phyloP scores from a whole-genome alignment of 2,329 filamentous ascomycete genomes.

The Aciculosporium take region DNA sequence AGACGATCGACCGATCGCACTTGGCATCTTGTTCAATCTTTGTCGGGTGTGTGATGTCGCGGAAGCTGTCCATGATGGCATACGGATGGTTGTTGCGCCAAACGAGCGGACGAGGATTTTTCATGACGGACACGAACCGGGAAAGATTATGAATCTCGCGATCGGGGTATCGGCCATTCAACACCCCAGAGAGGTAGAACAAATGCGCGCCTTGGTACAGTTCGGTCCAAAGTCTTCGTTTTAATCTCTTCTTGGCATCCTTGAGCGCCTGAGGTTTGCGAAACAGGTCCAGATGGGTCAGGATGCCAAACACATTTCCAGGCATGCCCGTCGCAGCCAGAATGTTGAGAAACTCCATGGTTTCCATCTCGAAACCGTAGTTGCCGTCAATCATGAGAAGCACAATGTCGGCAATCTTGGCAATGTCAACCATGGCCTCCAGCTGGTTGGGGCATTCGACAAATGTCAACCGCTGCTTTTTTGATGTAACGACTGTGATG shows the following conservation, averaged over 20 bases:
- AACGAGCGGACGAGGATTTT: slow-evolving; percentile 88
- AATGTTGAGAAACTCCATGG: slow-evolving; percentile 97
- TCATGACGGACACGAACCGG: slow-evolving; percentile 95
- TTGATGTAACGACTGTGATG: slow-evolving; percentile 91
- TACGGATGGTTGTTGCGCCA: slow-evolving; percentile 98
- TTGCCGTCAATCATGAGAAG: slow-evolving; percentile 98
- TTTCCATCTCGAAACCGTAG: slow-evolving; percentile 99
- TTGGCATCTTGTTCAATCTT: slow-evolving; percentile 77
- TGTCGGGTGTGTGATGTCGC: slow-evolving; percentile 88
- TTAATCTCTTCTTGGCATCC: slow-evolving; percentile 89
- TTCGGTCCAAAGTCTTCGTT: slow-evolving; percentile 93
- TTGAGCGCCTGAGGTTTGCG: slow-evolving; percentile 83
- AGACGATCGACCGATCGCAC: slow-evolving; percentile 77
- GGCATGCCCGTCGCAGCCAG: slow-evolving; percentile 94
- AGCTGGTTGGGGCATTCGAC: slow-evolving; percentile 95
- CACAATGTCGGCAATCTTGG: slow-evolving; percentile 95
- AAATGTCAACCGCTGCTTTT: slow-evolving; percentile 87
- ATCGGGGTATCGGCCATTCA: slow-evolving; percentile 93
- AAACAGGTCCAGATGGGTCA: slow-evolving; percentile 93
- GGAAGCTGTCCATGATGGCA: slow-evolving; percentile 80
- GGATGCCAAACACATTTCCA: slow-evolving; percentile 91
- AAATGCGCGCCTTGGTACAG: slow-evolving; percentile 93
- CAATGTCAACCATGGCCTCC: slow-evolving; percentile 90
- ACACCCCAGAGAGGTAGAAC: slow-evolving; percentile 90
- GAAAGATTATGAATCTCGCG: slow-evolving; percentile 92